Conservation (phyloP, 2,329 filamentous ascomycete species). For the Fusarium incarnatum region DNA sequence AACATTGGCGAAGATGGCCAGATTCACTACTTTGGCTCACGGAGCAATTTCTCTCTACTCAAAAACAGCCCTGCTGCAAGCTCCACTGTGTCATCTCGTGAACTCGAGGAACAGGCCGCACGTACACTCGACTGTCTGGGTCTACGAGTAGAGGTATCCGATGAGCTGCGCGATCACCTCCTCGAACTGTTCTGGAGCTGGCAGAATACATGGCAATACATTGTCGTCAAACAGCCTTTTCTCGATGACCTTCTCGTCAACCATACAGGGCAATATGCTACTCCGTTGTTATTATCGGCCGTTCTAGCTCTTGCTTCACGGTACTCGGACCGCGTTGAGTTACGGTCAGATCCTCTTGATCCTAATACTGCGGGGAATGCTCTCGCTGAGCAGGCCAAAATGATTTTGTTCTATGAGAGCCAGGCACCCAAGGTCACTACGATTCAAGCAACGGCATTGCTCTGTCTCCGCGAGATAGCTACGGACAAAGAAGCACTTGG, state of each 20-base stretch:
- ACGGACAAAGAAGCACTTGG: constrained; percentile 3
- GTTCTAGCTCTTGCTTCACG: not conserved
- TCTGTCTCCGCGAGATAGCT: not conserved
- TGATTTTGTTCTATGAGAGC: not conserved
- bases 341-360: not conserved
- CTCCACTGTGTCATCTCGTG: accelerated
- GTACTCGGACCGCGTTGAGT: not conserved
- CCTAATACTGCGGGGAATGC: not conserved
- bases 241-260: not conserved
- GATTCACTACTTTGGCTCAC: not conserved
- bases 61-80: not conserved
- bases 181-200: not conserved
- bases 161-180: not conserved
- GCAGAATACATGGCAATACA: constrained; percentile 9
- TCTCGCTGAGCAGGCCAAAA: not conserved
- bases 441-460: not conserved
- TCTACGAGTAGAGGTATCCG: not conserved
- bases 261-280: not conserved
- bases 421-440: constrained; percentile 2
- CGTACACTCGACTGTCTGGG: not conserved
- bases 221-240: not conserved
- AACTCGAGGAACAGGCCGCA: not conserved
- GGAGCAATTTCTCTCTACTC: not conserved
- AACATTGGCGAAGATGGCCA: constrained; percentile 3
- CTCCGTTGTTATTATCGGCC: not conserved